These are phyloP conservation scores for Cynanchum wilfordii DNA, from an alignment of 257 asterid genomes.

Conservation along the genomic window DNA sequence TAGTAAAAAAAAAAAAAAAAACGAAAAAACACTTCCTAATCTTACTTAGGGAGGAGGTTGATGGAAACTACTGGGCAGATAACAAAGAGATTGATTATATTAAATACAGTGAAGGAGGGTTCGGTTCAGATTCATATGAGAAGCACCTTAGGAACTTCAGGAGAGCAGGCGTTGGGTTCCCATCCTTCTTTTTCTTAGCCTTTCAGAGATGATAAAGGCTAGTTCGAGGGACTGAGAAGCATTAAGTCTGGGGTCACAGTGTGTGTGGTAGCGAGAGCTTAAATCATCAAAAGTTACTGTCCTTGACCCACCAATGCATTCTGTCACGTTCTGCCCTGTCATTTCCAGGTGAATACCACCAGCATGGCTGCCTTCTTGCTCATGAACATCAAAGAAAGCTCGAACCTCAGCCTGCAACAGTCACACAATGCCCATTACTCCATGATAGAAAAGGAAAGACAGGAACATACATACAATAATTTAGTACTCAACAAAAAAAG, in stretches of 20 bases:
- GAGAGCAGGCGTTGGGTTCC: conserved; percentile 38
- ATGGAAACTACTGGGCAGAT: neutral
- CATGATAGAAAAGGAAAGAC: neutral
- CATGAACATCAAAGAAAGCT: conserved; percentile 90
- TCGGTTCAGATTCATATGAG: neutral
- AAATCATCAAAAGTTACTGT: conserved; percentile 68
- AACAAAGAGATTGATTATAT: neutral
- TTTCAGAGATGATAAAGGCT: conserved; percentile 65
- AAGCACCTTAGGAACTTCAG: conserved; percentile 12
- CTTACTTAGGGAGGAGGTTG: conserved; percentile 6
- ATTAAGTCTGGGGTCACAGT: conserved; percentile 72
- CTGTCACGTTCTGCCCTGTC: conserved; percentile 88
- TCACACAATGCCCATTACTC: neutral
- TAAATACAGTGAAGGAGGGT: neutral
- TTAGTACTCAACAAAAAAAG: neutral
- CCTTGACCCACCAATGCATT: conserved; percentile 80
- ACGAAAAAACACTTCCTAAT: neutral
- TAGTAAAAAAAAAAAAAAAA: too few relatives aligned
- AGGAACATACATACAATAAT: neutral
- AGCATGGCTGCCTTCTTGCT: conserved; percentile 84
- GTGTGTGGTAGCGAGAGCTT: conserved; percentile 84
- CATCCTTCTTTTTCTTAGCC: conserved; percentile 63
- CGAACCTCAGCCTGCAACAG: conserved; percentile 58
- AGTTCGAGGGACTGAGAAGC: conserved; percentile 87
- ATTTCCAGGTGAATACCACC: conserved; percentile 85